Base-by-base conservation (phyloP, 2,329 filamentous ascomycete genomes). In the Penicillium aurantiogriseum region DNA sequence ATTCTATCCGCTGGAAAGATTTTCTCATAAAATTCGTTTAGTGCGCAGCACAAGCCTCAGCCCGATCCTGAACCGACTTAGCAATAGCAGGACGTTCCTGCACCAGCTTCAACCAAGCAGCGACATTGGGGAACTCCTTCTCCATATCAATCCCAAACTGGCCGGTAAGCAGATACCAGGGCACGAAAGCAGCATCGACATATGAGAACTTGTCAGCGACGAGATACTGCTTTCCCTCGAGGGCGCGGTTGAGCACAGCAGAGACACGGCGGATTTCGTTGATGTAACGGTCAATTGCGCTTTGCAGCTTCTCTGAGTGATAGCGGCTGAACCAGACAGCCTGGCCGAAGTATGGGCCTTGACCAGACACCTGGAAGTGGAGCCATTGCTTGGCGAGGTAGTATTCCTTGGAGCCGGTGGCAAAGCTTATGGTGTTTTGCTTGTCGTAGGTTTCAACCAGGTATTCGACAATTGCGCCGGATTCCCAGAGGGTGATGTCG, bases 311-410 rank as follows among this genome's bases (percentile, higher is more conserved):
- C 57, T 82, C 79, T 0, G 68, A 65, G 63, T 81, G 76, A 58
- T 70, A 77, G 17, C 58, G 54, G 13, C 42, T 61, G 65, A 79
- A 81, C 79, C 78, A 82, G 17, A 69, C 67, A 4, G 69, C 69
- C 64, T 81, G 80, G 5, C 80, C 80, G 57, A 74, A 81, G 63
- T 81, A 81, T 1, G 80, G 80, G 0, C 78, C 80, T 56, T 81
- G 79, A 10, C 79, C 79, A 4, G 74, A 74, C 23, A 70, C 66
- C 64, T 81, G 78, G 67, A 75, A 81, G 61, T 72, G 74, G 5
- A 81, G 71, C 77, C 77, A 81, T 51, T 80, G 77, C 56, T 75
- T 75, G 7, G 72, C 71, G 2, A 71, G 66, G 58, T 73, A 76
- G 46, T 64, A 67, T 19, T 79, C 76, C 7, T 71, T 64, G 2